Evolutionary conservation across 2,329 filamentous ascomycete species (phyloP), one percentile per base, ranked within the genome.

Genomic region (Harringtonia lauricola): DNA sequence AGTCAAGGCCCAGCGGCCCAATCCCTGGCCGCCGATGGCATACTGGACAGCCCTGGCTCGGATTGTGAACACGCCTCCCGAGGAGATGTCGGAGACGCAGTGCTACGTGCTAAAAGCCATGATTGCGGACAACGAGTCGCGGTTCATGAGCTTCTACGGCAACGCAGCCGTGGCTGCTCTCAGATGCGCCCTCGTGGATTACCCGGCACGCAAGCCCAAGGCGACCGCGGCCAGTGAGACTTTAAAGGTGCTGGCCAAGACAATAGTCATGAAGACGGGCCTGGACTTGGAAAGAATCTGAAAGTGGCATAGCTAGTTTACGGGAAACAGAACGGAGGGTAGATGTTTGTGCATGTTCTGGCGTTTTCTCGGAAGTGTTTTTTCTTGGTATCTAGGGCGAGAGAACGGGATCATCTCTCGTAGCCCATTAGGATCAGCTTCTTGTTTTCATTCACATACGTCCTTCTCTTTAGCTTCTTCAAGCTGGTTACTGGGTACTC

Each of bases 101-200:
- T 76, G 79, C 48, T 70, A 81, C 6, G 76, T 89, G 2, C 66
- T 90, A 34, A 76, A 80, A 46, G 70, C 78, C 8, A 80, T 90
- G 72, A 75, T 90, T 26, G 73, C 83, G 43, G 76, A 81, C 21
- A 83, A 83, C 48, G 81, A 86, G 49, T 71, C 78, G 43, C 80
- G 83, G 17, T 87, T 96, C 54, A 65, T 95, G 39, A 68, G 71
- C 14, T 86, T 92, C 52, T 98, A 89, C 55, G 90, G 89, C 1
- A 79, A 77, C 40, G 77, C 83, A 8, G 89, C 77, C 1, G 59
- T 84, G n/a, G 82, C 76, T 0, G 78, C 86, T 2, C 59, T 95
- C 51, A 70, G 79, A 31, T 68, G 76, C 41, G 85, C 84, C 0
- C 65, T 90, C 22, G 61, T 92, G n/a, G 81, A 86, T 13, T 81